phyloP scores from a whole-genome alignment of 2,329 filamentous ascomycete species.

The Onygena corvina region DNA sequence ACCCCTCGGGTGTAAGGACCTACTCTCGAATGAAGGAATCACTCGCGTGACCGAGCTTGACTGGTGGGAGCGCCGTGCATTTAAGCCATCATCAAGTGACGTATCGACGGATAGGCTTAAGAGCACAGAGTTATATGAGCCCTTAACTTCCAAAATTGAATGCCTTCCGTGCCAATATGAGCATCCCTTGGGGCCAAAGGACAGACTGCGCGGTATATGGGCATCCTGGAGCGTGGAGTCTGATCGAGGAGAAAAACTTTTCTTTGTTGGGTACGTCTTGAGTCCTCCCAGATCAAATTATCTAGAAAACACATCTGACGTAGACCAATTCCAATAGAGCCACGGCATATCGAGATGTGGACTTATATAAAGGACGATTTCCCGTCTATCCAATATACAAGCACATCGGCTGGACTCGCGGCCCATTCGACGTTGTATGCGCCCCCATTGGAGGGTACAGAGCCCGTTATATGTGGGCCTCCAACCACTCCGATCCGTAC shows the following conservation, averaged over 20 bases:
- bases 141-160: constrained; percentile 49
- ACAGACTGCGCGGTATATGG: constrained; percentile 71
- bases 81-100: constrained; percentile 35
- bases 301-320: not conserved
- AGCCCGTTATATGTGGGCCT: constrained; percentile 52
- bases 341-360: constrained; percentile 77
- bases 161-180: constrained; percentile 80
- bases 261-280: constrained; percentile 53
- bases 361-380: too few relatives aligned
- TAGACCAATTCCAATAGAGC: constrained; percentile 44
- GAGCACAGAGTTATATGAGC: constrained; percentile 40
- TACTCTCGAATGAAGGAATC: constrained; percentile 64
- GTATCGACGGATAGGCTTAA: constrained; percentile 9
- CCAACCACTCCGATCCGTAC: constrained; percentile 74
- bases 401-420: constrained; percentile 65
- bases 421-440: constrained; percentile 79
- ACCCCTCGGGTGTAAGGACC: constrained; percentile 66
- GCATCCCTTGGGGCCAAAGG: constrained; percentile 54
- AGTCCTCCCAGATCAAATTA: not conserved
- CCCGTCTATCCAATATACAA: constrained; percentile 72
- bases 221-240: constrained; percentile 70
- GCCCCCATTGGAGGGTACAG: constrained; percentile 89
- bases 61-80: constrained; percentile 80
- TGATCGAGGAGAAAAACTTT: constrained; percentile 64
- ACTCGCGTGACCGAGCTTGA: constrained; percentile 75